Percentiles rank a stretch among this genome's conserved stretches.
phyloP scores from a whole-genome alignment of 169 alveolate species.

The Babesia bovis region DNA sequence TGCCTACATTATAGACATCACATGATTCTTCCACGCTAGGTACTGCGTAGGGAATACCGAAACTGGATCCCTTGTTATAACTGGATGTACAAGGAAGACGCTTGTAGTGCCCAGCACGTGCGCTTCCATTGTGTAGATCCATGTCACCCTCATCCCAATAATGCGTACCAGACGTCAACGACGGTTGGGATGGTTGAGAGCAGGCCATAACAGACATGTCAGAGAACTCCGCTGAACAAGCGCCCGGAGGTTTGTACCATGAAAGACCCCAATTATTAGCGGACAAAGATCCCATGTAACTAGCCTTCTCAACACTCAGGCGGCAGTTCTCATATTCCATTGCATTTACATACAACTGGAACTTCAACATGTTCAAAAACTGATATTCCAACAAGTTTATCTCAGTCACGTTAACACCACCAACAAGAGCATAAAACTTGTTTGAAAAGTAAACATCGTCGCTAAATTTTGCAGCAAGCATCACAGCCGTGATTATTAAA shows the following conservation, averaged over 20 bases:
- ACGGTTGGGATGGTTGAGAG: neutral
- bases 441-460: constrained; percentile 90
- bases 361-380: constrained; percentile 83
- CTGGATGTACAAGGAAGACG: neutral
- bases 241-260: constrained; percentile 13
- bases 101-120: neutral
- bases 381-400: constrained; percentile 86
- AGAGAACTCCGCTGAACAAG: neutral
- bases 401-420: constrained; percentile 90
- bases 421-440: constrained; percentile 88
- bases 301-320: constrained; percentile 71
- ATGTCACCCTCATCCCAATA: neutral
- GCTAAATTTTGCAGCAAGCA: constrained; percentile 90
- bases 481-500: constrained; percentile 85
- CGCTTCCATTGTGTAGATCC: neutral
- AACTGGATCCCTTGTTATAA: neutral
- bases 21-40: neutral
- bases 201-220: constrained; percentile 2
- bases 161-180: constrained; percentile 26
- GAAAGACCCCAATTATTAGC: constrained; percentile 10
- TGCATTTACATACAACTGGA: constrained; percentile 83
- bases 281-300: neutral
- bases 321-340: constrained; percentile 85
- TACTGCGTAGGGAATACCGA: neutral
- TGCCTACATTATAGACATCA: neutral